Evolutionary conservation across 1,284 basidiomycete genomes (phyloP), one percentile per base, ranked within the genome.

Genomic region (Anthracocystis walkeri): DNA sequence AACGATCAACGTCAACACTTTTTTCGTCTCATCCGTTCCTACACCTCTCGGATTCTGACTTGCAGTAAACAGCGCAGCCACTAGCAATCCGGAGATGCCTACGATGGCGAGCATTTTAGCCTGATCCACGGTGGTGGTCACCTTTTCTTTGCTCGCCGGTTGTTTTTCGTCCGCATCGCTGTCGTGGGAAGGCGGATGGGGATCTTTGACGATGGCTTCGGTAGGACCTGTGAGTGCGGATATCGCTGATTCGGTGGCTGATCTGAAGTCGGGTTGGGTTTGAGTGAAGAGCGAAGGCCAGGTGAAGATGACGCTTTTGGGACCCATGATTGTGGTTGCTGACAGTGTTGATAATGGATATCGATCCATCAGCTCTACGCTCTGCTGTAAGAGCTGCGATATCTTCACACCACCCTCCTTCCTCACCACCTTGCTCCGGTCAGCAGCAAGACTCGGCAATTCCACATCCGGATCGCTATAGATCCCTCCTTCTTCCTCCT

Each of bases 261-360:
- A 1, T 16, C 5, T 2, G 61, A 60, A 64, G 31, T 74, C 49
- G n/a, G 12, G 53, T 21, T 16, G 21, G 20, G 41, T 33, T 1
- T 20, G 42, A 23, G 23, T 46, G 29, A 65, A 74, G 14, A 55
- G n/a, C 11, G 18, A 12, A 2, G 56, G 21, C 77, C 79, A 80
- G 11, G 77, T 81, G 42, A 75, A 75, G 6, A 82, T 55, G 25
- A 75, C 77, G 46, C 81, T 81, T 2, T 42, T 40, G 3, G 55
- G 45, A 6, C 75, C 76, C 65, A 82, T 75, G 58, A 79, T 64
- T 2, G 35, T 57, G 29, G 57, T 51, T 10, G 65, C 75, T 6
- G 29, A 54, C 27, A 73, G 41, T 7, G 44, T 51, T 8, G 55
- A 50, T 11, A 79, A 33, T 1, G 67, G 61, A 23, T 58, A 65